These are phyloP conservation scores for Pyricularia grisea DNA, from an alignment of 2,329 filamentous ascomycete genomes.

Conservation along the genomic window DNA sequence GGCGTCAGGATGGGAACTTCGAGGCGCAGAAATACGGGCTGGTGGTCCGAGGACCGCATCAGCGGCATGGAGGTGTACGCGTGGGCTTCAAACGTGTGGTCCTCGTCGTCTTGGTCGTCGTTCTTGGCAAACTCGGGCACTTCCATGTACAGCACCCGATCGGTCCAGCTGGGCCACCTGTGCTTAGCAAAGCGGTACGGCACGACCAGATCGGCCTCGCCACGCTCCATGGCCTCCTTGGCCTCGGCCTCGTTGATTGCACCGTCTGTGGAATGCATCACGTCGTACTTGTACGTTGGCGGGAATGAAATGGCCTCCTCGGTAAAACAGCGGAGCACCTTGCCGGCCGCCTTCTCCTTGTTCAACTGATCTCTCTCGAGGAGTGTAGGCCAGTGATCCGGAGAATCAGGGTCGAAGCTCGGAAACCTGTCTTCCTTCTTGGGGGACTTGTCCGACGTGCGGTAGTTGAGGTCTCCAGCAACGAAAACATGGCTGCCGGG, in stretches of 20 bases:
- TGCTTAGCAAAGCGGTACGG: slow-evolving; percentile 69
- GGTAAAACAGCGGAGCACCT: slow-evolving; percentile 66
- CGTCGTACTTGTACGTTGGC: slow-evolving; percentile 86
- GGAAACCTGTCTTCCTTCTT: slow-evolving; percentile 52
- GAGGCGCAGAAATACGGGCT: slow-evolving; percentile 66
- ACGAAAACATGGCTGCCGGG: slow-evolving; percentile 73
- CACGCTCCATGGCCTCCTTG: slow-evolving; percentile 14
- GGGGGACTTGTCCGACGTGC: slow-evolving; percentile 62
- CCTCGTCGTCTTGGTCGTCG: slow-evolving; percentile 11
- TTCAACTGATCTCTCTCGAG: slow-evolving; percentile 71
- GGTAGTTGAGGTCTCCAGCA: slow-evolving; percentile 90
- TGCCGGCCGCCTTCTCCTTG: slow-evolving; percentile 56
- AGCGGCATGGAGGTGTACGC: slow-evolving; percentile 71
- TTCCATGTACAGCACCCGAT: slow-evolving; percentile 74
- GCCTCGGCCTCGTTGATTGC: slow-evolving; percentile 18
- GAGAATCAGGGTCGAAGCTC: slow-evolving; percentile 43
- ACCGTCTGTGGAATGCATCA: slow-evolving; percentile 25
- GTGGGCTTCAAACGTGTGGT: slow-evolving; percentile 35
- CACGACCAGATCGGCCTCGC: slow-evolving; percentile 26
- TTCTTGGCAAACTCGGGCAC: slow-evolving; percentile 33
- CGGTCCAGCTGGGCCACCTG: slow-evolving; percentile 89
- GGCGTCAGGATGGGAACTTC: slow-evolving; percentile 50
- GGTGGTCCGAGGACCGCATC: slow-evolving; percentile 78
- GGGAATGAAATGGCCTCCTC: slow-evolving; percentile 73
- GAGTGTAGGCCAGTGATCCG: slow-evolving; percentile 55